Conservation (phyloP, 176 grass and related monocot species). For the Ensete ventricosum region DNA sequence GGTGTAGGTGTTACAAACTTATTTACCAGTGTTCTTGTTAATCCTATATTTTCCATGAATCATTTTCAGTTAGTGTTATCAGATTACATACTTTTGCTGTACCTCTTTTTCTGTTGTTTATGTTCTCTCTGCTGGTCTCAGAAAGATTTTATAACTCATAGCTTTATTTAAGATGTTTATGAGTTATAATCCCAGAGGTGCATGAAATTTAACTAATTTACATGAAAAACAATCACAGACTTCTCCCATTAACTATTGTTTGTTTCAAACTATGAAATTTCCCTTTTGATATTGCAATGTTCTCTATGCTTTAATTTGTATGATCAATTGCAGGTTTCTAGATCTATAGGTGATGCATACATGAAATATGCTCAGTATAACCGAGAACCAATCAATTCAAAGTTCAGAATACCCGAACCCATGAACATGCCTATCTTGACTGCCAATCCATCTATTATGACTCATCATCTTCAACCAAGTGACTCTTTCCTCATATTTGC, state of each 20-base stretch:
- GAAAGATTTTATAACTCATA: too few relatives aligned
- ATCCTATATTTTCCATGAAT: too few relatives aligned
- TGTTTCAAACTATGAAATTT: not conserved
- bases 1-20: too few relatives aligned
- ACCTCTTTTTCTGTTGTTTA: too few relatives aligned
- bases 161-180: too few relatives aligned
- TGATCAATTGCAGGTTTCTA: conserved; percentile 61
- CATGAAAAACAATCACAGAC: too few relatives aligned
- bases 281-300: not conserved
- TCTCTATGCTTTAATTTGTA: conserved; percentile 6
- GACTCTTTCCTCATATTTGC: conserved; percentile 88
- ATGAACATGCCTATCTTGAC: conserved; percentile 61
- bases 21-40: too few relatives aligned
- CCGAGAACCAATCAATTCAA: conserved; percentile 65
- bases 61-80: too few relatives aligned
- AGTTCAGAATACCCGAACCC: conserved; percentile 74
- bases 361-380: conserved; percentile 60
- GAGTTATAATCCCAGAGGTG: too few relatives aligned
- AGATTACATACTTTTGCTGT: too few relatives aligned
- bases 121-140: too few relatives aligned
- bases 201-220: too few relatives aligned
- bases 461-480: conserved; percentile 51
- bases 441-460: conserved; percentile 58
- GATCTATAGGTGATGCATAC: conserved; percentile 83
- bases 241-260: not conserved